Conservation (phyloP, 202 grass and related monocot species). For the Zoysia matrella region DNA sequence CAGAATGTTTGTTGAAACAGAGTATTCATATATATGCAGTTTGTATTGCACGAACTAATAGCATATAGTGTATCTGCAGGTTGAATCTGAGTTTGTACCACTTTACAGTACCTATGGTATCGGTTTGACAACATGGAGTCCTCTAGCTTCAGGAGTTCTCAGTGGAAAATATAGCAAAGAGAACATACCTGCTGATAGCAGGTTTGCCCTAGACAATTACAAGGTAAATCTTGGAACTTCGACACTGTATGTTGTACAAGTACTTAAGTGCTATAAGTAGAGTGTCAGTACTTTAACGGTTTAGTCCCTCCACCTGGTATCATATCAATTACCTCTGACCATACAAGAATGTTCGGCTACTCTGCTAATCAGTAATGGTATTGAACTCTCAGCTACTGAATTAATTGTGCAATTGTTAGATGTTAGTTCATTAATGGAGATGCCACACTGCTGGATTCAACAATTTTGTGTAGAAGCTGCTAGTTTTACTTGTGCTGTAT, state of each 20-base stretch:
- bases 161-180: constrained; percentile 85
- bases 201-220: constrained; percentile 95
- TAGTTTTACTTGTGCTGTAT: background rate
- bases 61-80: constrained; percentile 59
- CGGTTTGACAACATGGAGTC: constrained; percentile 94
- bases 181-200: constrained; percentile 80
- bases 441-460: background rate
- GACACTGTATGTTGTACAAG: background rate
- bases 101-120: constrained; percentile 84
- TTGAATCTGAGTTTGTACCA: constrained; percentile 87
- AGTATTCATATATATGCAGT: background rate
- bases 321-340: background rate
- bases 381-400: constrained; percentile 1
- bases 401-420: background rate
- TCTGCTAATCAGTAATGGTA: background rate
- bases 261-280: background rate
- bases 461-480: background rate
- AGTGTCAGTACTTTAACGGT: background rate
- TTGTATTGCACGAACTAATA: constrained; percentile 31
- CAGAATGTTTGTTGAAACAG: background rate
- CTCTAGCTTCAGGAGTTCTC: constrained; percentile 94
- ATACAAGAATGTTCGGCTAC: background rate
- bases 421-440: background rate
- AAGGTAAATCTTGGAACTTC: constrained; percentile 63
- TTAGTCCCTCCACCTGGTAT: background rate